Evolutionary conservation across 2,329 filamentous ascomycete genomes (phyloP), one percentile per base, ranked within the genome.

Genomic region (Sporothrix brunneoviolacea): DNA sequence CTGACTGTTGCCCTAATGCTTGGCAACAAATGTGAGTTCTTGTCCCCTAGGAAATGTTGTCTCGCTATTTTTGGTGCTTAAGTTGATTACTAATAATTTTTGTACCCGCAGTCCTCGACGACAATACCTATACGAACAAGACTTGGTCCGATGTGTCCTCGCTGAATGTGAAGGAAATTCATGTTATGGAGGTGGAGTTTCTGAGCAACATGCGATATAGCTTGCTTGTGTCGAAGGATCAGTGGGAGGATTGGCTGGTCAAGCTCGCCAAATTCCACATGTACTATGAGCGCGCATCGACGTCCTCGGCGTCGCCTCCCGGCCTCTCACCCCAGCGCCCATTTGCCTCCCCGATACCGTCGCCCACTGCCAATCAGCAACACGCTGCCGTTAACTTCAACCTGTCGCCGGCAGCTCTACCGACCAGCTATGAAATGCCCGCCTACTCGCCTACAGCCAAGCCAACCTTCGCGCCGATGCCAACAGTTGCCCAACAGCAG

Each of bases 161-260:
- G 39, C 95, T 98, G 54, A 83, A 88, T 2, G 91, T 97, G 12
- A 83, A 86, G 54, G 93, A 98, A 68, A 95, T 98, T 46, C 93
- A 98, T 65, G 86, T 96, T 39, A 98, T 98, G 93, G 93, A 98
- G 66, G 93, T 98, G n/a, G 93, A 98, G 66, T 98, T 98, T 61
- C 74, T 98, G 56, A 96, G 91, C 73, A 97, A 97, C 68, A 95
- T 98, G 84, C 83, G 91, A 62, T 98, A 97, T 69, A 90, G 88
- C 60, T 74, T 98, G 8, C 83, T 91, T 64, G 89, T 88, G 4
- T 94, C 91, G 4, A 84, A 89, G 63, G 77, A 82, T 48, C 81
- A 95, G 64, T 98, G 93, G 93, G 77, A 82, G 43, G 78, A 83
- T 48, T 97, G 93, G 93, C 83, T 96, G 61, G 72, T 75, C 55